A percentile compares a stretch with the other conserved stretches of the same genome.
Evolutionary conservation across 2,329 filamentous ascomycete species (phyloP).

Genomic region (Fusarium caatingaense): DNA sequence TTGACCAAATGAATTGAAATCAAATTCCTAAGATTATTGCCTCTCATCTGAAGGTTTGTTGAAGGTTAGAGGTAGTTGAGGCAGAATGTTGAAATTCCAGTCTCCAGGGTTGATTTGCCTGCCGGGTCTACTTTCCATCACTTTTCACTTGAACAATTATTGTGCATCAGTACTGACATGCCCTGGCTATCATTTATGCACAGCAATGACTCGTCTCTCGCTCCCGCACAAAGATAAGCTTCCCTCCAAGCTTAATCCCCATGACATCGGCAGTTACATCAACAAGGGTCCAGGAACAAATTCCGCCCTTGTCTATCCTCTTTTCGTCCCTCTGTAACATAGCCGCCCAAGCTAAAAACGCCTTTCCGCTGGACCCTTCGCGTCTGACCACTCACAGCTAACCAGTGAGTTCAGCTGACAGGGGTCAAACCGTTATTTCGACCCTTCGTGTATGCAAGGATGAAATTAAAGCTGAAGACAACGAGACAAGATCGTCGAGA

Average conservation of each 20-base stretch:
- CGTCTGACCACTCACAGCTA: conserved; percentile 11
- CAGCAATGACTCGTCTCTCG: not conserved
- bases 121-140: too few relatives aligned
- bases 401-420: conserved; percentile 32
- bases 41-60: not conserved
- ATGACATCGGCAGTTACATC: conserved; percentile 4
- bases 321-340: not conserved
- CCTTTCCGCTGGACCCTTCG: not conserved
- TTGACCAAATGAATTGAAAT: not conserved
- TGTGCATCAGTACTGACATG: not conserved
- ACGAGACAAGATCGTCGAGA: not conserved
- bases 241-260: conserved; percentile 22
- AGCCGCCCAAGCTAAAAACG: conserved; percentile 29
- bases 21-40: not conserved
- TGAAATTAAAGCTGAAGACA: conserved; percentile 9
- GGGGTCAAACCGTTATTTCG: conserved; percentile 3
- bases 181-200: not conserved
- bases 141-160: not conserved
- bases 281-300: not conserved
- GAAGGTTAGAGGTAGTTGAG: not conserved
- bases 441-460: conserved; percentile 7
- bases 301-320: not conserved
- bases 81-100: not conserved
- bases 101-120: not conserved
- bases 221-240: conserved; percentile 10